These are phyloP conservation scores for Aspergillus puulaauensis DNA, from an alignment of 2,329 filamentous ascomycete genomes.

Conservation along the genomic window DNA sequence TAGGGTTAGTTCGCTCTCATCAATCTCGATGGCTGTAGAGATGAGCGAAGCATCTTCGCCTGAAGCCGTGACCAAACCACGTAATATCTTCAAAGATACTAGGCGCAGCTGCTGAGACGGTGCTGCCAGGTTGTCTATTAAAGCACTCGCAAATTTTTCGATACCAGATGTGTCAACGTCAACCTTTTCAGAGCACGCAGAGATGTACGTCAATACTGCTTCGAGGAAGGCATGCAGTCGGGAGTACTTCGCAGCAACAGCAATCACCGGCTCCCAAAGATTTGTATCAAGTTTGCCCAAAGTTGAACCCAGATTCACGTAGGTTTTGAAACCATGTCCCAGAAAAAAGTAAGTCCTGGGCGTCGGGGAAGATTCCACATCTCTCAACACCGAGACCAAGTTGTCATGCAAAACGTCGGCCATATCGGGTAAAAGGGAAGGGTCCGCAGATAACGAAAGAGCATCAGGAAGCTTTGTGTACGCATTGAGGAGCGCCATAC, in stretches of 20 bases:
- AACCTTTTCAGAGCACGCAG: conserved; percentile 25
- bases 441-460: conserved; percentile 57
- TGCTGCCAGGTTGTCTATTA: conserved; percentile 72
- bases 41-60: conserved; percentile 48
- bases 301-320: conserved; percentile 64
- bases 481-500: conserved; percentile 67
- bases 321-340: conserved; percentile 72
- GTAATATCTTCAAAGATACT: conserved; percentile 70
- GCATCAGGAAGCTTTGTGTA: conserved; percentile 64
- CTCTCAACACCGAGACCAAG: conserved; percentile 63
- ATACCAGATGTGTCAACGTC: conserved; percentile 54
- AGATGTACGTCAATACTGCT: conserved; percentile 55
- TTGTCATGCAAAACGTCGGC: conserved; percentile 66
- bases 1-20: conserved; percentile 74
- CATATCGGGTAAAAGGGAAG: conserved; percentile 66
- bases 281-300: conserved; percentile 58
- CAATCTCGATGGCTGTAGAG: conserved; percentile 70
- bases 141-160: conserved; percentile 61
- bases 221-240: conserved; percentile 66
- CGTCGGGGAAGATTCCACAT: conserved; percentile 58
- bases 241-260: conserved; percentile 65
- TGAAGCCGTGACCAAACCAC: conserved; percentile 50
- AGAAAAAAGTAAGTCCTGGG: conserved; percentile 71
- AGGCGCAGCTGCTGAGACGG: conserved; percentile 74
- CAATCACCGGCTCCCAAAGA: conserved; percentile 65